Evolutionary conservation across 163 green algal genomes (phyloP), one percentile per base, ranked within the genome.

Genomic region (Scenedesmus sp.): DNA sequence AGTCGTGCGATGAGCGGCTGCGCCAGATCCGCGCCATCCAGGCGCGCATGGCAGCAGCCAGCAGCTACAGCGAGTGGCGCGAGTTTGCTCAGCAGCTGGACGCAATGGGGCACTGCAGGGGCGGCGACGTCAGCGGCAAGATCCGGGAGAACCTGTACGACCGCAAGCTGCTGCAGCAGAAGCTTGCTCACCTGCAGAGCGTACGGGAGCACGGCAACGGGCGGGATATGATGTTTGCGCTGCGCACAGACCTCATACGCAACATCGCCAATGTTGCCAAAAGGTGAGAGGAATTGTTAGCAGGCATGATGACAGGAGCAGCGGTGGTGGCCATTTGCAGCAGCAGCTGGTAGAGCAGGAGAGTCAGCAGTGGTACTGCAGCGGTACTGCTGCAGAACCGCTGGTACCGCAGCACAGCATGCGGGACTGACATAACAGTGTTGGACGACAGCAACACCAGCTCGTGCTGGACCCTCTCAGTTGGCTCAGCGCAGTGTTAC

Each of bases 191-290:
- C 66, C 87, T 97, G 77, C 81, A 92, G 76, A 18, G 20, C 23
- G 73, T 99, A 56, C 94, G 96, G 0, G 67, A 92, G 20, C 86
- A 88, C 4, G 95, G 95, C 57, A 95, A 98, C 81, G 88, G 97
- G 3, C 77, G 93, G 4, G 96, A 99, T 87, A 97, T 99, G 70
- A 97, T 99, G 94, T 98, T 98, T 94, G 95, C 94, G 9, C 94
- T 99, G 85, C 94, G 98, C 23, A 95, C 98, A 13, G 98, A 99
- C 95, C 95, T 99, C 34, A 94, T 99, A 34, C 95, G 98, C 82
- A 99, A 99, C 94, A 95, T 99, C 15, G 98, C 98, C 52, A 99
- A 99, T 93, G 98, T 99, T 89, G 96, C 96, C 86, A 93, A 93
- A 57, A 92, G 88, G 82, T 90, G 56, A 18, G 87, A 26, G n/a